Evolutionary conservation across 352 stramenopile species (phyloP), one percentile per base, ranked within the genome.

Genomic region (Pythium biforme): DNA sequence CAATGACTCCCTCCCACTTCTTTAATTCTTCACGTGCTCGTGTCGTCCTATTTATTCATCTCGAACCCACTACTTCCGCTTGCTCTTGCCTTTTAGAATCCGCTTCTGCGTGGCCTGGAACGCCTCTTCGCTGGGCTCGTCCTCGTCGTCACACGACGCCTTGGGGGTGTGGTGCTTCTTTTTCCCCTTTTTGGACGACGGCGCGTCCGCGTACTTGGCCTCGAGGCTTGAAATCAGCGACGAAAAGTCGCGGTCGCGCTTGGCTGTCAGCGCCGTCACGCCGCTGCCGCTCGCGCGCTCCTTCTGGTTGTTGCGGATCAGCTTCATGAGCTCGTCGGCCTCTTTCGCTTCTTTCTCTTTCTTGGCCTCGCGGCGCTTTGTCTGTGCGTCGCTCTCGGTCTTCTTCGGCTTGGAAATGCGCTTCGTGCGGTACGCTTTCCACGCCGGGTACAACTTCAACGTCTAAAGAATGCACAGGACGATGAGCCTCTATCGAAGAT

Each of bases 221-320:
- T 93, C 81, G 26, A 93, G 70, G 33, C 62, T 83, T 3, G 77
- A 60, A 14, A 93, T 54, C 22, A 93, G 59, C 41, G 76, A 88
- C 9, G 72, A 69, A 52, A 91, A 90, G 2, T 75, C 72, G 31
- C 72, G 76, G 26, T 90, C 76, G 19, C 79, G 66, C 68, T 88
- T 70, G 10, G 66, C 37, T 7, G 55, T 78, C 12, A 88, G 71
- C 14, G 76, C 66, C 7, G 46, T 62, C 10, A 50, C 64, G 51
- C 66, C 73, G 19, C 59, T 72, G 15, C 68, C 75, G 7, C 60
- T 75, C 5, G 64, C 71, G 11, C 76, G 71, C 27, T 70, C 57
- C 17, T 79, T 64, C 49, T 86, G 69, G 33, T 87, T 89, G 22
- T 72, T 68, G 26, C 71, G 76, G 59, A 93, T 91, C 54, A 78